Conservation (phyloP, 306 rosid species). For the barrel medic (Medicago truncatula) region DNA sequence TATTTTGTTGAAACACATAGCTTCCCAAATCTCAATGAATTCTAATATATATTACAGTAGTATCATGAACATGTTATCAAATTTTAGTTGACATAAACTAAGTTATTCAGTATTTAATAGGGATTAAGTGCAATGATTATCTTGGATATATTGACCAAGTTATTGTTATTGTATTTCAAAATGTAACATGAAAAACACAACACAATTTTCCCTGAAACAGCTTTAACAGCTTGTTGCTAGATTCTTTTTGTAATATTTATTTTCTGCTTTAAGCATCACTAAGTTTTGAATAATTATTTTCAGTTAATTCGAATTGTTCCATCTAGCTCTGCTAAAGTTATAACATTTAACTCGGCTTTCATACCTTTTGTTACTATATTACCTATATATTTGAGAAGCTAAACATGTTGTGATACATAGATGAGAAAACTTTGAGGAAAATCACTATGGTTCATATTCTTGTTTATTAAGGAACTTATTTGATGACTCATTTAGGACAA, state of each 20-base stretch:
- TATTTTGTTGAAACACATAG: not conserved
- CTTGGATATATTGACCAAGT: not conserved
- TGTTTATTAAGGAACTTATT: no score
- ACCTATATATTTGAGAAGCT: no score
- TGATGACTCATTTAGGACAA: no score
- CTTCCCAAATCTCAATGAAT: not conserved
- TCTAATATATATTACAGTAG: not conserved
- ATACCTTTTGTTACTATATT: no score
- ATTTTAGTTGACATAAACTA: not conserved
- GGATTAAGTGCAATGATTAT: not conserved
- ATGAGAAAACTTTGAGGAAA: no score
- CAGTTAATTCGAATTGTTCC: not conserved
- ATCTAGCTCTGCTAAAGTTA: not conserved
- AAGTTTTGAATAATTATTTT: not conserved
- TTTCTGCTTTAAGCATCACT: not conserved
- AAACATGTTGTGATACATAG: no score
- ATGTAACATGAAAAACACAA: not conserved
- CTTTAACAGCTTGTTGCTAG: not conserved
- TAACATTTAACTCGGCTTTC: not conserved
- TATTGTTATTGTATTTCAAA: not conserved
- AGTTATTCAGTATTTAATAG: not conserved
- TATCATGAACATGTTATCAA: not conserved
- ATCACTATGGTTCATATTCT: no score
- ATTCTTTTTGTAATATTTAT: not conserved
- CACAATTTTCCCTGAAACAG: not conserved